Base-by-base conservation (phyloP, 2,329 filamentous ascomycete genomes). In the Phoma sp. region DNA sequence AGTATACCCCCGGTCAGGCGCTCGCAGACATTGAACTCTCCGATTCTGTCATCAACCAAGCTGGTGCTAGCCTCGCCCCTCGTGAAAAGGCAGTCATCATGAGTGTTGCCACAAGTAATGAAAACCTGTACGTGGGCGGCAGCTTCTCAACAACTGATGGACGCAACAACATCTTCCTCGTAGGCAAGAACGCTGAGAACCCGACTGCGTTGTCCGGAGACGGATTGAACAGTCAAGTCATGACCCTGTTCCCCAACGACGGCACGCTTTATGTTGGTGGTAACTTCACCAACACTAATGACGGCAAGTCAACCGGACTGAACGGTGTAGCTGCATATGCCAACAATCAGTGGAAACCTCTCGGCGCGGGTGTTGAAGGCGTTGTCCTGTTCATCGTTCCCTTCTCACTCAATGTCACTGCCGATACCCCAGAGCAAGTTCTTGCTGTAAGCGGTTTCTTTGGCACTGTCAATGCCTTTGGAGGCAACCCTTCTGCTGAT, bases 351-450 rank as follows among this genome's bases (percentile, higher is more conserved):
- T 99, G 94, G 95, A 81, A 78, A 43, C 76, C 94, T 1, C 82
- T 99, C 6, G 95, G 95, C 37, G 89, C 88, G 31, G 95, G 95
- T 55, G 88, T 99, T 29, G 86, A 96, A 69, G 95, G 93, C 19
- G 80, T 81, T 6, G 93, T 98, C 15, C 79, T 82, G 46, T 83
- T 85, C 45, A 86, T 97, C 51, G 89, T 96, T 17, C 85, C 90
- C 0, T 82, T 98, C 67, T 82, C 84, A 13, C 80, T 98, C 70
- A 98, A 97, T 72, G 77, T 96, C 27, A 93, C 89, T 0, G 78
- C 78, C 19, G 82, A 85, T 33, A 81, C 81, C 17, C 84, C 87
- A 0, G 91, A 96, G 72, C 84, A 85, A 12, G 91, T 89, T 21
- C 83, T 98, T 59, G 87, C 89, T 1, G 80, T 99, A 55, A 94